phyloP scores from a whole-genome alignment of 495 filamentous ascomycete genomes.

The Penicillium riverlandense region DNA sequence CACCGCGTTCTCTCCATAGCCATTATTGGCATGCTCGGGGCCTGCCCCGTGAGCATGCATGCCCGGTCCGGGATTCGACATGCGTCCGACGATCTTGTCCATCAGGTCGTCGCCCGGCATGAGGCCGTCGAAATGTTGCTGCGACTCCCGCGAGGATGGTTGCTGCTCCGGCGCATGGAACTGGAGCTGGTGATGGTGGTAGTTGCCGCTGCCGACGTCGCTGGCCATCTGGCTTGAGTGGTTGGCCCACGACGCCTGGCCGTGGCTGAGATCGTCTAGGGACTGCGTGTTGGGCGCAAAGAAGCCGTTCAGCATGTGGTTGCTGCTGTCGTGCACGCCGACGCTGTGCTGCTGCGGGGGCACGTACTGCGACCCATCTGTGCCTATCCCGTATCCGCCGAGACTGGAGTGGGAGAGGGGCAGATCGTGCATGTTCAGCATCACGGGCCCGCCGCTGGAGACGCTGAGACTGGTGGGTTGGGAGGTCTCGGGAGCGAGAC shows the following conservation, averaged over 20 bases:
- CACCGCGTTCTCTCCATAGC: constrained; percentile 29
- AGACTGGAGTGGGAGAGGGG: constrained; percentile 29
- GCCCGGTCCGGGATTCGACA: constrained; percentile 22
- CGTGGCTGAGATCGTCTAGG: constrained; percentile 31
- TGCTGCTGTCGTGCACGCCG: constrained; percentile 31
- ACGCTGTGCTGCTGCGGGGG: constrained; percentile 24
- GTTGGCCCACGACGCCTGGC: constrained; percentile 28
- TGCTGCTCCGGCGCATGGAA: constrained; percentile 26
- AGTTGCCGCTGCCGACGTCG: constrained; percentile 25
- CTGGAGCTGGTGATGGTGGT: constrained; percentile 29
- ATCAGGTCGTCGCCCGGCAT: constrained; percentile 34
- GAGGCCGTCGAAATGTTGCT: constrained; percentile 31
- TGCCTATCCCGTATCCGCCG: constrained; percentile 22
- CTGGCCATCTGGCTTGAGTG: constrained; percentile 26
- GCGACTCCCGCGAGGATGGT: constrained; percentile 28
- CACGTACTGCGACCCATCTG: constrained; percentile 29
- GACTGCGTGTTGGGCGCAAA: constrained; percentile 26
- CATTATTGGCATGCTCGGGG: constrained; percentile 23
- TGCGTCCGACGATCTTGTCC: constrained; percentile 33
- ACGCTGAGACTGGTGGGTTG: constrained; percentile 24
- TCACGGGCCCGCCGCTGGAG: constrained; percentile 23
- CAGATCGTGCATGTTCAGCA: constrained; percentile 37
- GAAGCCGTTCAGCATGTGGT: constrained; percentile 26
- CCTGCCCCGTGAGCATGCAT: constrained; percentile 30
- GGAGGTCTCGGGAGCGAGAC: constrained; percentile 26